A percentile compares a stretch with the other conserved stretches of the same genome.
These are phyloP conservation scores for Tolypocladium paradoxum DNA, from an alignment of 2,329 filamentous ascomycete species.

Conservation along the genomic window DNA sequence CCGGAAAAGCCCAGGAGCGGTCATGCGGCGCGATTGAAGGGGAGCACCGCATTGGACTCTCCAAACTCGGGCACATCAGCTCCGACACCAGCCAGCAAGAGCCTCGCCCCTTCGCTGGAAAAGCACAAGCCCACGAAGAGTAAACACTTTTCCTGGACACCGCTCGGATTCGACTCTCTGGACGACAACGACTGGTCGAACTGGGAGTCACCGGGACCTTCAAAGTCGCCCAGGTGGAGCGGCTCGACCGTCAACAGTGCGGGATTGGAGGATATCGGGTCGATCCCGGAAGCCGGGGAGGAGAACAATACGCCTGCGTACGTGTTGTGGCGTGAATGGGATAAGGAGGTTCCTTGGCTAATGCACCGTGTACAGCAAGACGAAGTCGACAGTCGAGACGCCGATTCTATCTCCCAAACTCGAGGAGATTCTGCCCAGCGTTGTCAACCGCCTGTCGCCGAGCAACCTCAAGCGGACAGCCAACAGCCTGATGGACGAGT, in stretches of 20 bases:
- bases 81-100: constrained; percentile 20
- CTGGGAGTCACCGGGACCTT: constrained; percentile 48
- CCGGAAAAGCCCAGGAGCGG: constrained; percentile 38
- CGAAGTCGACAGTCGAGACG: constrained; percentile 19
- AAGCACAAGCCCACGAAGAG: constrained; percentile 28
- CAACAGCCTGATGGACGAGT: constrained; percentile 80
- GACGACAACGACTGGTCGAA: constrained; percentile 55
- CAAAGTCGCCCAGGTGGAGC: constrained; percentile 52
- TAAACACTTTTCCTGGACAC: constrained; percentile 51
- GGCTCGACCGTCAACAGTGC: constrained; percentile 42
- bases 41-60: constrained; percentile 30
- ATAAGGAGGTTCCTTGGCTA: background rate
- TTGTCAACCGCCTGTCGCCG: constrained; percentile 61
- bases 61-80: constrained; percentile 18
- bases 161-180: constrained; percentile 43
- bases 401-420: constrained; percentile 28
- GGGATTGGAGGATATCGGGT: constrained; percentile 30
- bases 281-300: constrained; percentile 36
- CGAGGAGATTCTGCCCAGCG: constrained; percentile 54
- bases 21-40: constrained; percentile 27
- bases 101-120: constrained; percentile 14
- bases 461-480: constrained; percentile 73
- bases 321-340: constrained; percentile 16
- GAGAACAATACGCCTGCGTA: constrained; percentile 38
- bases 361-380: constrained; percentile 15